phyloP scores from a whole-genome alignment of 148 eudicot species.

The Rhododendron molle region DNA sequence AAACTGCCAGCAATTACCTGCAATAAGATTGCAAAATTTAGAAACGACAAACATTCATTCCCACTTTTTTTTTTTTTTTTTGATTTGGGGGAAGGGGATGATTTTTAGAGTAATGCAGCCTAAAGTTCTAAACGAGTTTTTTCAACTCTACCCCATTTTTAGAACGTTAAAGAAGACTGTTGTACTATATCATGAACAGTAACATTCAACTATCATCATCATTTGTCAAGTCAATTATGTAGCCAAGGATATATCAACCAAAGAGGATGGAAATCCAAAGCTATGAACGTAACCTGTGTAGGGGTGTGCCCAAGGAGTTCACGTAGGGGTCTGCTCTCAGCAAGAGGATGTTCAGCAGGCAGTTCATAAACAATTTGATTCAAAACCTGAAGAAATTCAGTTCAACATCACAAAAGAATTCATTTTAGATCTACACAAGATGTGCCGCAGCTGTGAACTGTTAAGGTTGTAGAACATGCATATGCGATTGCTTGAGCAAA shows the following conservation, averaged over 20 bases:
- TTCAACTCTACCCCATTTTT: neutral
- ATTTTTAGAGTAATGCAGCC: neutral
- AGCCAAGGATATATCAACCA: neutral
- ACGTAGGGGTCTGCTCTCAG: conserved; percentile 87
- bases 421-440: neutral
- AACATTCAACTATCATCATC: neutral
- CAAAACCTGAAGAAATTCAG: conserved; percentile 53
- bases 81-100: neutral
- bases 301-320: conserved; percentile 99
- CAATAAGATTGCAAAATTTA: neutral
- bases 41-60: neutral
- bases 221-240: neutral
- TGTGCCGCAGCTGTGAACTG: neutral
- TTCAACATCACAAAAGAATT: neutral
- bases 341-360: conserved; percentile 96
- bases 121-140: neutral
- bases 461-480: neutral
- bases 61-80: neutral
- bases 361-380: conserved; percentile 98
- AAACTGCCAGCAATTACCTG: conserved; percentile 80
- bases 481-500: neutral
- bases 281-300: conserved; percentile 55
- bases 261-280: neutral
- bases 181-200: neutral
- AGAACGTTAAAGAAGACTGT: neutral